Conservation (phyloP, 2,329 filamentous ascomycete genomes). For the Fusarium sp. region DNA sequence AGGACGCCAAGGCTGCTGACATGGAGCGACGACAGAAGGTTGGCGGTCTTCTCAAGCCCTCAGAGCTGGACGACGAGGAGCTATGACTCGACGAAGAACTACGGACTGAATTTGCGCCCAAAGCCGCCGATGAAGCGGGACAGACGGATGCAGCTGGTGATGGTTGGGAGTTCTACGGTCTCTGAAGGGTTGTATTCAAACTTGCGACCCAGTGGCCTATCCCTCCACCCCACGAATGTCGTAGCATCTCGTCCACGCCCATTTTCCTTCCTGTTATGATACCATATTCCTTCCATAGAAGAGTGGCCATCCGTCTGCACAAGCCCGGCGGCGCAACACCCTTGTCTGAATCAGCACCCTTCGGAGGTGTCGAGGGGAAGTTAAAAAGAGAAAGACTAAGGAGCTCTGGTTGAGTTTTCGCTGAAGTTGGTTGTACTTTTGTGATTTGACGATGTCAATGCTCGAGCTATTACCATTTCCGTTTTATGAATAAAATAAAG, state of each 20-base stretch:
- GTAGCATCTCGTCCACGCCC: constrained; percentile 31
- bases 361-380: constrained; percentile 21
- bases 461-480: constrained; percentile 11
- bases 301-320: constrained; percentile 36
- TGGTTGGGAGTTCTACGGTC: constrained; percentile 76
- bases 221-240: background rate
- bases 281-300: constrained; percentile 51
- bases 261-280: constrained; percentile 52
- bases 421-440: constrained; percentile 8
- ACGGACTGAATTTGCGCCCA: constrained; percentile 69
- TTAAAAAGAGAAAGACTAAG: constrained; percentile 19
- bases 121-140: constrained; percentile 47
- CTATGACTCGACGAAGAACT: constrained; percentile 85
- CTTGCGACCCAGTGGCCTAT: background rate
- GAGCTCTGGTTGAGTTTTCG: constrained; percentile 24
- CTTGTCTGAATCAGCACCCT: constrained; percentile 26
- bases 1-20: constrained; percentile 87
- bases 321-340: constrained; percentile 32
- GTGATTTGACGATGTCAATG: constrained; percentile 7
- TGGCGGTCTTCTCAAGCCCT: constrained; percentile 94
- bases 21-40: constrained; percentile 94
- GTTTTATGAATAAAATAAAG: constrained; percentile 41
- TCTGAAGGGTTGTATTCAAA: constrained; percentile 55
- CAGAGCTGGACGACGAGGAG: constrained; percentile 93
- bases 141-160: constrained; percentile 57